These are phyloP conservation scores for Erodium texanum DNA, from an alignment of 441 rosid species.

Conservation along the genomic window DNA sequence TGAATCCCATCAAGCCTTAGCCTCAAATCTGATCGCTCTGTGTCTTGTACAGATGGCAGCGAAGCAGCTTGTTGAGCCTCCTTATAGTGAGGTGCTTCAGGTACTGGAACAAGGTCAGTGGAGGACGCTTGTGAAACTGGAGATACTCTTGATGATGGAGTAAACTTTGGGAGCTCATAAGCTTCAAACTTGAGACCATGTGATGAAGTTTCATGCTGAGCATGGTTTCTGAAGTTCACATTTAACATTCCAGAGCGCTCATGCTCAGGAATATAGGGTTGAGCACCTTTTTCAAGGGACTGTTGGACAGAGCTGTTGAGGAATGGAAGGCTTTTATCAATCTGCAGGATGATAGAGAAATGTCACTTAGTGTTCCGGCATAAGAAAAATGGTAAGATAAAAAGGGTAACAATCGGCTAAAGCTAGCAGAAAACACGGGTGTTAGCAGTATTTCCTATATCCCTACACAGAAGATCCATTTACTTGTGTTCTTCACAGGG, in stretches of 20 bases:
- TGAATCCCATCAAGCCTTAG: conserved; percentile 95
- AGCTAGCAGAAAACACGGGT: not conserved
- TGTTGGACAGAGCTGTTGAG: conserved; percentile 60
- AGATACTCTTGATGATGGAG: conserved; percentile 37
- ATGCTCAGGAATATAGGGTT: conserved; percentile 72
- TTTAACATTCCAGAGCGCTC: conserved; percentile 48
- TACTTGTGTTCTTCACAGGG: not conserved
- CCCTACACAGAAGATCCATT: not conserved
- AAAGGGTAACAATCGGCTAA: conserved; percentile 9
- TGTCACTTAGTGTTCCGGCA: conserved; percentile 4
- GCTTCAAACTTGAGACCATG: conserved; percentile 94
- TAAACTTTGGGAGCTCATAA: conserved; percentile 74
- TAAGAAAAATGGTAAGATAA: not conserved
- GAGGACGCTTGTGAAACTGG: conserved; percentile 38
- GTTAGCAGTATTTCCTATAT: not conserved
- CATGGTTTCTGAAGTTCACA: conserved; percentile 44
- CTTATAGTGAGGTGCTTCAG: conserved; percentile 56
- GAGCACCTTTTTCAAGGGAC: conserved; percentile 70
- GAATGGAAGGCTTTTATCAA: conserved; percentile 71
- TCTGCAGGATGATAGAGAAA: conserved; percentile 36
- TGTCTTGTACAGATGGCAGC: conserved; percentile 37
- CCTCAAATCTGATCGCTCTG: conserved; percentile 58
- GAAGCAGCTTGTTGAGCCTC: conserved; percentile 44
- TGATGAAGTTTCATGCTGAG: conserved; percentile 48
- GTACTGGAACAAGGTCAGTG: conserved; percentile 65